Percentiles rank a stretch among this genome's conserved stretches.
These are phyloP conservation scores for Eucalyptus regnans DNA, from an alignment of 345 rosid species.

Conservation along the genomic window DNA sequence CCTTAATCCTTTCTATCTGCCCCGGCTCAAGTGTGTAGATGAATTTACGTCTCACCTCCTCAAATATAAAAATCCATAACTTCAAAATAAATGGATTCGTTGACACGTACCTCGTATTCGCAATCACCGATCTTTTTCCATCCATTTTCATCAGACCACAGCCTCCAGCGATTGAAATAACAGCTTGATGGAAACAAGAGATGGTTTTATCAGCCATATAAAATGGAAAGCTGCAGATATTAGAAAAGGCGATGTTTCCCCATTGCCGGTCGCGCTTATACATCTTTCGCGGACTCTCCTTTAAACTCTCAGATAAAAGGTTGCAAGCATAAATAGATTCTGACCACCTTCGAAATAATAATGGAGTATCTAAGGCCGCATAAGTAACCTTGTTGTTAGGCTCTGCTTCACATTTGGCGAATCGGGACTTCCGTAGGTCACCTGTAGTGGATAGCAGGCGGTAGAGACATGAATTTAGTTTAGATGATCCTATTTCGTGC, in stretches of 20 bases:
- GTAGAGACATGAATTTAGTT: background rate
- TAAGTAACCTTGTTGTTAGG: background rate
- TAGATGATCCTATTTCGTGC: background rate
- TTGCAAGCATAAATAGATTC: background rate
- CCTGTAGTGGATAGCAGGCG: accelerated
- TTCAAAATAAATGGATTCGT: background rate
- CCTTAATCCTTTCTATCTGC: background rate
- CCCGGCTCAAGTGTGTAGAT: accelerated
- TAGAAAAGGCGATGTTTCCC: too few relatives aligned
- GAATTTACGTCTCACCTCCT: background rate
- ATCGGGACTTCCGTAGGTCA: background rate
- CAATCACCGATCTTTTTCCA: background rate
- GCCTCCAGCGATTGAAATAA: background rate
- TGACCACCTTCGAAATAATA: background rate
- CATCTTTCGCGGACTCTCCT: background rate
- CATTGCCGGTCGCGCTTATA: accelerated
- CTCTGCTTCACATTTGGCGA: background rate
- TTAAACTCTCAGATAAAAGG: accelerated
- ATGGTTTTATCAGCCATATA: background rate
- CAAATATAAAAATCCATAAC: background rate
- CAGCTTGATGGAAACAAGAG: background rate
- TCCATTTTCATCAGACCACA: background rate
- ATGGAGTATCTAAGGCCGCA: background rate
- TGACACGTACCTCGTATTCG: background rate
- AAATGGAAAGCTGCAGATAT: background rate